Base-by-base conservation (phyloP, 495 filamentous ascomycete species). In the Aspergillus mulundensis region DNA sequence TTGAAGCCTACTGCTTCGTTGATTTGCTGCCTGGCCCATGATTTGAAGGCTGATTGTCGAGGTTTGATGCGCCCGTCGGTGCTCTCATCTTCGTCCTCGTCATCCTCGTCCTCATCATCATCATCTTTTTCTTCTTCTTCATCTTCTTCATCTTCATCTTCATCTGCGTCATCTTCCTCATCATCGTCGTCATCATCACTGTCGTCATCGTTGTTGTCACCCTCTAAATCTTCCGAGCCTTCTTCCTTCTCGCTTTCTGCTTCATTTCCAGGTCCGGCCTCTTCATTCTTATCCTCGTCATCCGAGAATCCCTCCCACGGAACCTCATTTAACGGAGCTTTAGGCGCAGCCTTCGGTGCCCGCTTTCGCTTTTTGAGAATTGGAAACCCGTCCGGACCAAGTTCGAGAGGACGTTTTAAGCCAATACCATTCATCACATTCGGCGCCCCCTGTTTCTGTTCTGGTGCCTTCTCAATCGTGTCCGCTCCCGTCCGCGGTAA, bases 11-110 rank as follows among this genome's bases (percentile, higher is more conserved):
- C 62, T 28, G 86, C 85, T 60, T 90, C 83, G 64, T 95, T 95
- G 49, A 91, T 82, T 66, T 91, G 88, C 59, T 88, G 84, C 24
- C 84, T 83, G 14, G 95, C 94, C 94, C 94, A 98, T 12, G 84
- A 78, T 70, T 97, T 97, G 78, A 98, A 98, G n/a, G 91, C 90
- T 19, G 86, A 79, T 24, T 74, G 63, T 53, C 76, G 68, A 71
- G 67, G 80, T 63, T 57, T 78, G 62, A 68, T 73, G 53, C 61
- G 69, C 32, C 38, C 47, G 23, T 50, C 46, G 42, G 77, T 74
- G 21, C 78, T 65, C 18, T 77, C 73, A 39, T 69, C 66, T 0
- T 68, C 68, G 11, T 71, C 64, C 7, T 62, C 56, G 3, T 69
- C 62, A 10, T 64, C 53, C 0, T 62, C 65, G 5, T 70, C 66